phyloP scores from a whole-genome alignment of 176 grass and related monocot species.

The Oryza coarctata region DNA sequence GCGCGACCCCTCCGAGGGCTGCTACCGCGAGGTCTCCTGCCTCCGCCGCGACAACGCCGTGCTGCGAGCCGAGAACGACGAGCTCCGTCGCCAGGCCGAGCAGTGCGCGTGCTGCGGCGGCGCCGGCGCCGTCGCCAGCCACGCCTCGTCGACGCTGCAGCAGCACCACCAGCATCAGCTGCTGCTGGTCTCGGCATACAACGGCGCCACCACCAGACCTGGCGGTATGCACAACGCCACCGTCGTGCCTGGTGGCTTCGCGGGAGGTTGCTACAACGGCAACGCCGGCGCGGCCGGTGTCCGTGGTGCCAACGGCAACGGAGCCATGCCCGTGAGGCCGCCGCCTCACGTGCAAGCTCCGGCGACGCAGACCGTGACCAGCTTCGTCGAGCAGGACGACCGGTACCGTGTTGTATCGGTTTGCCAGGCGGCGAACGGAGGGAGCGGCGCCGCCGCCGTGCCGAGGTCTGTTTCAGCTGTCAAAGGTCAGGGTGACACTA shows the following conservation, averaged over 20 bases:
- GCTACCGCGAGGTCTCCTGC: conserved; percentile 68
- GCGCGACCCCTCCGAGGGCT: conserved; percentile 64
- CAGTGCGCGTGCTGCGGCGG: conserved; percentile 26
- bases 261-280: conserved; percentile 10
- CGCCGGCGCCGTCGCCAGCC: neutral
- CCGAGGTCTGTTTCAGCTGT: neutral
- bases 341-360: neutral
- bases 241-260: neutral
- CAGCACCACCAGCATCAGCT: conserved; percentile 34
- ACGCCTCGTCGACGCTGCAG: neutral
- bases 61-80: conserved; percentile 61
- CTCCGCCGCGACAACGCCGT: conserved; percentile 62
- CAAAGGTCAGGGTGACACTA: neutral
- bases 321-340: neutral
- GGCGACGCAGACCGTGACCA: neutral
- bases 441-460: neutral
- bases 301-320: neutral
- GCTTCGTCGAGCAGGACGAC: neutral
- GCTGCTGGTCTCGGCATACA: conserved; percentile 22
- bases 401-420: neutral
- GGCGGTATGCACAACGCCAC: conserved; percentile 16
- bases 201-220: conserved; percentile 25
- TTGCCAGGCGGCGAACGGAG: neutral
- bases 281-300: neutral
- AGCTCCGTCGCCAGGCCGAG: conserved; percentile 50